Evolutionary conservation across 179 eudicot genomes (phyloP).

Genomic region (Spergularia azorica): DNA sequence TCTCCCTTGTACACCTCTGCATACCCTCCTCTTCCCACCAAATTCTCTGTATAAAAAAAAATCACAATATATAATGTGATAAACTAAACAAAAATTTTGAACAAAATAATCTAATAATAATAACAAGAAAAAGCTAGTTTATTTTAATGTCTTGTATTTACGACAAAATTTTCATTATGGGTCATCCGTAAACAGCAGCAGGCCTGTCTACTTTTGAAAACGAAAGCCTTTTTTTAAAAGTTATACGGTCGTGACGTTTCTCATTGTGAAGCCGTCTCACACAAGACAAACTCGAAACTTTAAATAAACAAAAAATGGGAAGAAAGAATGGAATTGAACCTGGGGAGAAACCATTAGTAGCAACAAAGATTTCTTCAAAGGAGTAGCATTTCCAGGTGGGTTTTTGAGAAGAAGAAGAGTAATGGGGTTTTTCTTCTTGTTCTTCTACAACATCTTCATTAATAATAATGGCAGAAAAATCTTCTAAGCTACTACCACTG

Average conservation of each 20-base stretch:
- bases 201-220: too few relatives aligned
- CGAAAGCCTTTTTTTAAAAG: too few relatives aligned
- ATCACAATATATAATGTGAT: not conserved
- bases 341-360: slow-evolving; percentile 75
- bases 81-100: not conserved
- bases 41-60: slow-evolving; percentile 51
- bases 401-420: slow-evolving; percentile 24
- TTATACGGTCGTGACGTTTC: too few relatives aligned
- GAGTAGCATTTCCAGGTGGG: slow-evolving; percentile 92
- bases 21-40: slow-evolving; percentile 94
- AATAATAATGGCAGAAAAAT: slow-evolving; percentile 13
- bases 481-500: slow-evolving; percentile 26
- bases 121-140: too few relatives aligned
- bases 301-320: not conserved
- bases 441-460: not conserved
- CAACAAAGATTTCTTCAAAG: slow-evolving; percentile 69
- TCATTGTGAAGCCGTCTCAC: too few relatives aligned
- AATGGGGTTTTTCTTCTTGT: not conserved
- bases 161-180: too few relatives aligned
- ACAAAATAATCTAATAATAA: too few relatives aligned
- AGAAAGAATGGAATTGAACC: slow-evolving; percentile 31
- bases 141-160: too few relatives aligned
- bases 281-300: not conserved
- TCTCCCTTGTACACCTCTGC: slow-evolving; percentile 88
- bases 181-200: too few relatives aligned